Percentiles rank a stretch among this genome's conserved stretches.
Evolutionary conservation across 352 stramenopile genomes (phyloP).

Genomic region (Globisporangium canariense): DNA sequence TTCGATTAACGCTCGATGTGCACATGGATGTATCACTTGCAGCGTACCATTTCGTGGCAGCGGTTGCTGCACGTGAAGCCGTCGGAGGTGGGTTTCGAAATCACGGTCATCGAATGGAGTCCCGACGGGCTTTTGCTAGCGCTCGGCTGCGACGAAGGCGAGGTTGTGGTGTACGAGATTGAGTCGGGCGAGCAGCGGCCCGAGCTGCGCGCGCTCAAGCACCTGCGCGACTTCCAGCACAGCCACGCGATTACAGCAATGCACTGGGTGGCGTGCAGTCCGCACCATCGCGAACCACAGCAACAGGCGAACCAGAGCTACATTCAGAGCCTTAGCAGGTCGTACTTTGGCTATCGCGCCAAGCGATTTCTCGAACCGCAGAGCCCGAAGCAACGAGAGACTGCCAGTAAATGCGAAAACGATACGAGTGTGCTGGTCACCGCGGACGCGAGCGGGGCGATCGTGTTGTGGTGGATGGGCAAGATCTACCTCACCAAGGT

Average conservation of each 20-base stretch:
- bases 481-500: constrained; percentile 46
- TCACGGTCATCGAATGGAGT: constrained; percentile 56
- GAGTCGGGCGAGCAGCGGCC: constrained; percentile 37
- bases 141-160: constrained; percentile 63
- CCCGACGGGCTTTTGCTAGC: constrained; percentile 61
- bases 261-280: constrained; percentile 30
- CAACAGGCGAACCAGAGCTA: constrained; percentile 3
- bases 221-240: constrained; percentile 35
- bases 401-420: not conserved
- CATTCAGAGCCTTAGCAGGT: constrained; percentile 12
- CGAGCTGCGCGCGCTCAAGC: constrained; percentile 21
- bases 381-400: not conserved
- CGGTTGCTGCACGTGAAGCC: constrained; percentile 67
- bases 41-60: constrained; percentile 79
- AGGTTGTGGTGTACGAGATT: constrained; percentile 70
- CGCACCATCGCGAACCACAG: not conserved
- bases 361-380: constrained; percentile 26
- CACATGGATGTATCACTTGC: not conserved
- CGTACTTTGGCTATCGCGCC: constrained; percentile 31
- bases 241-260: constrained; percentile 46
- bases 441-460: constrained; percentile 30
- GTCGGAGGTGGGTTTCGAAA: constrained; percentile 51
- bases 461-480: constrained; percentile 66
- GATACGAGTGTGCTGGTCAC: constrained; percentile 37
- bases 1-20: not conserved